phyloP scores from a whole-genome alignment of 2,329 filamentous ascomycete species.

The Penicillium psychrosexuale region DNA sequence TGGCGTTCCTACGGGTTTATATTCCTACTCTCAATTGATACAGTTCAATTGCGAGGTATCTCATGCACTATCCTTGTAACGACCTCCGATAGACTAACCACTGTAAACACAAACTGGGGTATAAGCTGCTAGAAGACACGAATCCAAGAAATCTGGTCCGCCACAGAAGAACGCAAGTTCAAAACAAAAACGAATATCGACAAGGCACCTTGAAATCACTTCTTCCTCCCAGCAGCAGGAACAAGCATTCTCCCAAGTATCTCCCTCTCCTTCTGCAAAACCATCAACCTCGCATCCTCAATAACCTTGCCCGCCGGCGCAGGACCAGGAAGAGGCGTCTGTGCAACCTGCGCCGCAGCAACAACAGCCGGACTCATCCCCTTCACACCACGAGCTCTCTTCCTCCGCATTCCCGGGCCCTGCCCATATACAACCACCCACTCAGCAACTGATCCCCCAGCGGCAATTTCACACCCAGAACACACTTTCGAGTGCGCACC shows the following conservation, averaged over 20 bases:
- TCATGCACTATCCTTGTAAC: not conserved
- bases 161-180: not conserved
- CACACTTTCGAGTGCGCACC: slow-evolving; percentile 67
- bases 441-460: slow-evolving; percentile 60
- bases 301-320: slow-evolving; percentile 57
- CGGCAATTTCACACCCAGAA: slow-evolving; percentile 57
- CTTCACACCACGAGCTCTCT: slow-evolving; percentile 37
- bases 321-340: slow-evolving; percentile 15
- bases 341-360: slow-evolving; percentile 16
- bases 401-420: slow-evolving; percentile 46
- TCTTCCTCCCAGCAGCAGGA: slow-evolving; percentile 29
- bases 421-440: slow-evolving; percentile 68
- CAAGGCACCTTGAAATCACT: slow-evolving; percentile 13
- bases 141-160: not conserved
- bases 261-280: slow-evolving; percentile 65
- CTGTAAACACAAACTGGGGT: slow-evolving; percentile 1
- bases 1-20: slow-evolving; percentile 10
- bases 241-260: slow-evolving; percentile 63
- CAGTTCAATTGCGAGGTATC: not conserved
- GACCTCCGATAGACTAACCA: not conserved
- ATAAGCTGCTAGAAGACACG: slow-evolving; percentile 1
- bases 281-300: slow-evolving; percentile 61
- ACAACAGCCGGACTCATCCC: slow-evolving; percentile 16
- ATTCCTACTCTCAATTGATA: not conserved
- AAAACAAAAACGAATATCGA: not conserved